Evolutionary conservation across 352 stramenopile species (phyloP), one percentile per base, ranked within the genome.

Genomic region (Hyaloperonospora arabidopsidis): DNA sequence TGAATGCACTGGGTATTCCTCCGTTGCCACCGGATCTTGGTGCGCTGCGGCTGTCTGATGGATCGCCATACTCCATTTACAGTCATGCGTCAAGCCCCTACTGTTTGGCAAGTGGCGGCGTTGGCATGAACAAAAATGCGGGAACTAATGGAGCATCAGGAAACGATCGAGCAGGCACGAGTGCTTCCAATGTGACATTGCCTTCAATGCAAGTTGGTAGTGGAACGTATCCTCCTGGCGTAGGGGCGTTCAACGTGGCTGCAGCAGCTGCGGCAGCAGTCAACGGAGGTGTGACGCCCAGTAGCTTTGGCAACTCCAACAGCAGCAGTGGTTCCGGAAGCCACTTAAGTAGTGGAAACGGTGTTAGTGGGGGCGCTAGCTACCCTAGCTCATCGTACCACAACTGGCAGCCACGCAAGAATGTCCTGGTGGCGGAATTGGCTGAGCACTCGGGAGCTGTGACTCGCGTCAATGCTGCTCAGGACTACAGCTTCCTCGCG

Each of bases 401-500:
- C 11, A 86, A 88, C 50, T 95, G 84, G 84, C 78, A 84, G 13
- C 84, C 84, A 29, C 79, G 82, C 19, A 89, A 91, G 57, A 92
- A 88, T 29, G 72, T 90, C 0, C 56, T 94, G 10, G 81, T 92
- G 15, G 84, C 83, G 6, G 81, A 92, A 52, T 62, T 98, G 44
- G 78, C 70, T 1, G 96, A 98, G 57, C 97, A 99, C 68, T 89
- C 68, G 0, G 91, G 77, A 12, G 84, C 95, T 41, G 93, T 98
- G 2, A 88, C 95, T 60, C 85, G 93, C 17, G 76, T 99, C 36
- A 86, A 82, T 44, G 82, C 98, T 14, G 87, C 95, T 2, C 83
- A 96, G 48, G 96, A 99, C 67, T 89, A 97, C 64, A 91, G 82
- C 21, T 98, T 98, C 54, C 86, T 99, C 48, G 92, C 91, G 2